Evolutionary conservation across 345 rosid genomes (phyloP), one percentile per base, ranked within the genome.

Genomic region (Conringia planisiliqua): DNA sequence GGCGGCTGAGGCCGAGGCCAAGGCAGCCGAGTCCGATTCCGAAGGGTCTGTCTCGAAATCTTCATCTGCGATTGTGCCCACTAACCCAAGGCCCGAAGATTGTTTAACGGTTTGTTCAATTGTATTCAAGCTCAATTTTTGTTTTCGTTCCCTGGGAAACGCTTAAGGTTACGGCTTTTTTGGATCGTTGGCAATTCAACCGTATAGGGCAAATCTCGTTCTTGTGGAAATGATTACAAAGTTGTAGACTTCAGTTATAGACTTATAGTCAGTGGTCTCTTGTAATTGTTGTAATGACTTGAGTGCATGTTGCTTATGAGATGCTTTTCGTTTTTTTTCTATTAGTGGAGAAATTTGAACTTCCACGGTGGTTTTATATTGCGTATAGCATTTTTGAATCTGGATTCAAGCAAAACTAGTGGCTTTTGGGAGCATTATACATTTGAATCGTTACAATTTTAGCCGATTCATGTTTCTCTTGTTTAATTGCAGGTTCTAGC

Each of bases 1-100:
- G 7, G 71, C 85, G 51, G 82, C 78, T 5, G 91, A 84, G 72
- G 84, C 76, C 3, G 89, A 82, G 27, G 60, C 83, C 1, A 87
- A 79, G 78, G 82, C 83, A 7, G 83, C 61, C 0, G 86, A 85
- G 50, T 59, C 86, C 4, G 91, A 74, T 10, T 66, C 85, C 7
- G 90, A 83, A 8, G 82, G 59, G 3, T 52, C 78, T 10, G 96
- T 85, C 18, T 10, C 83, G n/a, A 89, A 88, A 73, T 79, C 83
- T 24, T 86, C 92, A 3, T 90, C 97, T 1, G 98, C 98, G 30
- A 90, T 96, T 36, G 92, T 96, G 36, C 74, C 97, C 1, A 86
- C 95, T 26, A 73, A 79, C 40, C 96, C 96, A 35, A 83, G 90
- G 29, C 98, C 89, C 0, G 98, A 96, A 73, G 99, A 96, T 83